Evolutionary conservation across 345 rosid genomes (phyloP), one percentile per base, ranked within the genome.

Genomic region (Lepidium africanum): DNA sequence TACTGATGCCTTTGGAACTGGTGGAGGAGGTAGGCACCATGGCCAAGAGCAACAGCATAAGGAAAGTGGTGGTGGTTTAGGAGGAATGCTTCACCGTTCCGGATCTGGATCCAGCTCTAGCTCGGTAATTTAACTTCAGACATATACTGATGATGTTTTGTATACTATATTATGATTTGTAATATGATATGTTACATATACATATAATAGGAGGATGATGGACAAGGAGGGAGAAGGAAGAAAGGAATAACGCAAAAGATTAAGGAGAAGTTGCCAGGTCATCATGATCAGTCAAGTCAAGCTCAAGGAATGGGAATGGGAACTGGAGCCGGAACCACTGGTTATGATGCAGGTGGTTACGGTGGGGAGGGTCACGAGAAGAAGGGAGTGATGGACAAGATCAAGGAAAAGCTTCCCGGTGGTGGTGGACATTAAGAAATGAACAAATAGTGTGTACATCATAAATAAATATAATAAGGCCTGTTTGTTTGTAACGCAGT

Each of bases 351-450:
- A 2, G 50, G 71, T 15, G 72, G 69, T 40, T 60, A 68, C 2
- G 65, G 38, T 38, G 71, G 59, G 0, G 76, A 72, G 51, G 78
- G 40, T 5, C 86, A 81, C 2, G 84, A 85, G 80, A 84, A 87
- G 84, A 89, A 84, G 49, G 84, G 89, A 6, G 3, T 85, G 65
- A 66, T 82, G 79, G 93, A 84, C 6, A 85, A 85, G 79, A 87
- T 89, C 70, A 85, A 84, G 76, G 96, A 87, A 0, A 86, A 82
- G 61, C 77, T 87, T 59, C 89, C 90, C 9, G 86, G 88, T 16
- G 70, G 76, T 13, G 76, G 75, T 57, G 77, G 67, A 14, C 76
- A 47, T 16, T 76, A 66, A 66, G 30, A 3, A 0, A 13, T 16
- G 27, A 9, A n/a, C 47, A 37, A 39, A 25, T 21, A 46, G 9